These are phyloP conservation scores for Fusarium secorum DNA, from an alignment of 2,329 filamentous ascomycete species.

Conservation along the genomic window DNA sequence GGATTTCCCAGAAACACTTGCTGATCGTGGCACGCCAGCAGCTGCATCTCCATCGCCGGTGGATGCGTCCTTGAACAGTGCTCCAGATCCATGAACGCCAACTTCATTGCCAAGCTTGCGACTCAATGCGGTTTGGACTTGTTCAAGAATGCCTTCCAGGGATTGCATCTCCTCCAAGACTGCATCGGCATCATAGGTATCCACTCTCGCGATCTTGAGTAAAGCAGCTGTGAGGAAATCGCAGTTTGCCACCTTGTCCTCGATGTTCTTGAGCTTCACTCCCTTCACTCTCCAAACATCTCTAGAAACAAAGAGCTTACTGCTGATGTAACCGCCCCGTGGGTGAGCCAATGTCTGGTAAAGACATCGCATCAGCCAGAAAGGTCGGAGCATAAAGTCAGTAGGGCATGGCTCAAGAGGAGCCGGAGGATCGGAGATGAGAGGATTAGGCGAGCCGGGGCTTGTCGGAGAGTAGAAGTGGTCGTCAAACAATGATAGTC, in stretches of 20 bases:
- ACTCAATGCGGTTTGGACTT: slow-evolving; percentile 76
- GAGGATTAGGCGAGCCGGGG: slow-evolving; percentile 70
- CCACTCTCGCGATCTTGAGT: slow-evolving; percentile 81
- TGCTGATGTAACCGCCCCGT: slow-evolving; percentile 89
- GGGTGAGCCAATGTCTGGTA: slow-evolving; percentile 93
- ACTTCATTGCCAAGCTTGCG: slow-evolving; percentile 95
- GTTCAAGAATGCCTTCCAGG: slow-evolving; percentile 84
- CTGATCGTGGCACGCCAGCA: slow-evolving; percentile 58
- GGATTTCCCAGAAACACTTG: slow-evolving; percentile 73
- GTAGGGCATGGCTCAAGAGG: slow-evolving; percentile 91
- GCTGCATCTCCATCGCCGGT: slow-evolving; percentile 55
- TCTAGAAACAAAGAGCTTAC: slow-evolving; percentile 87
- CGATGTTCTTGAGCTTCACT: slow-evolving; percentile 88
- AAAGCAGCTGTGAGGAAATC: slow-evolving; percentile 90
- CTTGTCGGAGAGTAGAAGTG: slow-evolving; percentile 74
- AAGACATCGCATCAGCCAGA: slow-evolving; percentile 96
- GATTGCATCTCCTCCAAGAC: slow-evolving; percentile 94
- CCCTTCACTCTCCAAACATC: slow-evolving; percentile 95
- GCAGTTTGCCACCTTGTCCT: slow-evolving; percentile 93
- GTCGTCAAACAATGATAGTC: slow-evolving; percentile 83
- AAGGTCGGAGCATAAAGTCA: slow-evolving; percentile 88
- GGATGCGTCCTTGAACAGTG: slow-evolving; percentile 76
- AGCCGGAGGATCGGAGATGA: slow-evolving; percentile 71
- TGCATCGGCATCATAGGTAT: slow-evolving; percentile 89
- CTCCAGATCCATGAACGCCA: slow-evolving; percentile 76